Percentiles rank a stretch among this genome's conserved stretches.
Conservation (phyloP, 495 filamentous ascomycete genomes). For the Penicillium ucsense region DNA sequence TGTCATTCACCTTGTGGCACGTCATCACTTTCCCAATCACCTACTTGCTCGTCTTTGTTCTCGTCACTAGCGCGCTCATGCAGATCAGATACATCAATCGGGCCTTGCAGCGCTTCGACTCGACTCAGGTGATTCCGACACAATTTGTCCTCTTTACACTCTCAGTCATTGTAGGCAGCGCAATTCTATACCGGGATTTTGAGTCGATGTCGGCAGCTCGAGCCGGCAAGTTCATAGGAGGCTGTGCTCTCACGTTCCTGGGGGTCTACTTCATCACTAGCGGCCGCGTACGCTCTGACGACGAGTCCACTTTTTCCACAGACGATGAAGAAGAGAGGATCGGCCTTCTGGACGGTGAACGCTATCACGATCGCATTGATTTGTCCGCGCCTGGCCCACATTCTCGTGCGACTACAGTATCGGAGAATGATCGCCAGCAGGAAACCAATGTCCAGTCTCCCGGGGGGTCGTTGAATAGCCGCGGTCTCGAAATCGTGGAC, state of each 20-base stretch:
- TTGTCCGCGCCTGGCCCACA: constrained; percentile 20
- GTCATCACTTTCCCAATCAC: constrained; percentile 86
- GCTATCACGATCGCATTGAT: constrained; percentile 31
- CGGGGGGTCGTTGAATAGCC: constrained; percentile 25
- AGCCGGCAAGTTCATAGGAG: constrained; percentile 75
- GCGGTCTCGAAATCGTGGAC: constrained; percentile 24
- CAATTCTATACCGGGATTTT: constrained; percentile 89
- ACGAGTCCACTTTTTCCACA: constrained; percentile 36
- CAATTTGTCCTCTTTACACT: constrained; percentile 96
- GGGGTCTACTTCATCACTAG: constrained; percentile 92
- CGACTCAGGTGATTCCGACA: constrained; percentile 91
- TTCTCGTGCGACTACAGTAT: constrained; percentile 10
- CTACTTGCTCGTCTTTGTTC: constrained; percentile 67
- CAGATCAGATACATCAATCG: constrained; percentile 96
- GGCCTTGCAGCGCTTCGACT: constrained; percentile 87
- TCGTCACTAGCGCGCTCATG: constrained; percentile 78
- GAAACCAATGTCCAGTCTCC: constrained; percentile 21
- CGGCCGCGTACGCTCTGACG: constrained; percentile 34
- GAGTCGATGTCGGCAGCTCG: constrained; percentile 61
- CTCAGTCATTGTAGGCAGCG: constrained; percentile 88
- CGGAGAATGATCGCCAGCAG: constrained; percentile 8
- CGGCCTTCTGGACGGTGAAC: constrained; percentile 34
- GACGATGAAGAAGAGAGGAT: constrained; percentile 42
- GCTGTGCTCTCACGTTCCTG: constrained; percentile 82
- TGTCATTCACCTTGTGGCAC: constrained; percentile 79